A percentile compares a stretch with the other conserved stretches of the same genome.
phyloP scores from a whole-genome alignment of 768 basidiomycete species.

The Fomitopsis pulvina region DNA sequence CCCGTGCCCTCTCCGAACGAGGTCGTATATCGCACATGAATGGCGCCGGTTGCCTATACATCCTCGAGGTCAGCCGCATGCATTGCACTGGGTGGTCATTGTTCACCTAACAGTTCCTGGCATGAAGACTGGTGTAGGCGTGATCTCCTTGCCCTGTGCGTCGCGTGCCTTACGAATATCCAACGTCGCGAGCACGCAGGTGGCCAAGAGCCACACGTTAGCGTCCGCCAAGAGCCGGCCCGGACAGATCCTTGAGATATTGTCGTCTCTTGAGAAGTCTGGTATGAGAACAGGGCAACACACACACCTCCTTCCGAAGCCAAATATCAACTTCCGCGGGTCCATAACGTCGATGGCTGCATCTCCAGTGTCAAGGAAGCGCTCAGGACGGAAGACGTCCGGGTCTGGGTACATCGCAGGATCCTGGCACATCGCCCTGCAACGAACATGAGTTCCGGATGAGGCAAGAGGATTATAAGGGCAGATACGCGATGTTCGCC shows the following conservation, averaged over 20 bases:
- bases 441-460: neutral
- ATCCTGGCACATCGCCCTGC: slow-evolving; percentile 8
- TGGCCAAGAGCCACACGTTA: slow-evolving; percentile 40
- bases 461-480: neutral
- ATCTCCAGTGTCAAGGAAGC: no score
- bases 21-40: no score
- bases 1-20: no score
- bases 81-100: neutral
- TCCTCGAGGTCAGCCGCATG: neutral
- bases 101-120: slow-evolving; percentile 40
- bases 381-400: slow-evolving; percentile 11
- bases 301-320: slow-evolving; percentile 41
- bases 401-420: slow-evolving; percentile 8
- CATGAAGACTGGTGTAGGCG: slow-evolving; percentile 31
- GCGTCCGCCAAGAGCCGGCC: slow-evolving; percentile 46
- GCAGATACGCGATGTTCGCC: slow-evolving; percentile 14
- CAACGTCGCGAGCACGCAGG: slow-evolving; percentile 38
- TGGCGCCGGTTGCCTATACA: neutral
- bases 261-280: neutral
- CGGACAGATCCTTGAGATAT: slow-evolving; percentile 38
- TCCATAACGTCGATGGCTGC: slow-evolving; percentile 11
- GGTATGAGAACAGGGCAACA: neutral
- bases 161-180: slow-evolving; percentile 37
- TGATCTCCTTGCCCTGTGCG: slow-evolving; percentile 33
- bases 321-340: slow-evolving; percentile 45